Conservation (phyloP, 768 basidiomycete genomes). For the Neoboletus brunneissimus region DNA sequence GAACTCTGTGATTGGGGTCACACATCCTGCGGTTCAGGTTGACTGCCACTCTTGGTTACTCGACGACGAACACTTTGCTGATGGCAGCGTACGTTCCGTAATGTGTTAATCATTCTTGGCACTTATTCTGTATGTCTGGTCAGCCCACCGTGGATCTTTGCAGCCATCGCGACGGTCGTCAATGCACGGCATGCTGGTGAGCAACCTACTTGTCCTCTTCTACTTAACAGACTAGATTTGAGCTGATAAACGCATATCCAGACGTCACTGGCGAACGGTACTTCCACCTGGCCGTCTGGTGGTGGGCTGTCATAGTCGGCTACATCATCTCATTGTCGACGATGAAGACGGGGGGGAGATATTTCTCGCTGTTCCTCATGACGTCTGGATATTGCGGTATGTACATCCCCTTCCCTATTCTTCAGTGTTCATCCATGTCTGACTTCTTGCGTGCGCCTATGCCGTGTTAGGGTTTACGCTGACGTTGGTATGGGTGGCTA, state of each 20-base stretch:
- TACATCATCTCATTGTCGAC: constrained; percentile 61
- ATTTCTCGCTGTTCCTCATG: constrained; percentile 65
- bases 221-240: neutral
- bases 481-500: constrained; percentile 61
- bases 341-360: constrained; percentile 49
- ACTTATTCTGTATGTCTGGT: neutral
- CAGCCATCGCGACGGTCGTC: constrained; percentile 47
- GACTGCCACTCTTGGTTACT: constrained; percentile 59
- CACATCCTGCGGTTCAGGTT: constrained; percentile 34
- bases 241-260: constrained; percentile 9
- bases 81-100: constrained; percentile 50
- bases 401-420: neutral
- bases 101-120: neutral
- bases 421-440: neutral
- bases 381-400: constrained; percentile 49
- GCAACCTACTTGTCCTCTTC: neutral
- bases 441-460: neutral
- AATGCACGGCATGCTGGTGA: constrained; percentile 56
- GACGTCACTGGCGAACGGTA: constrained; percentile 63
- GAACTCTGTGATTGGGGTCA: neutral
- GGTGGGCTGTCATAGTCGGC: constrained; percentile 61
- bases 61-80: constrained; percentile 55
- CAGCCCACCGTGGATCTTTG: constrained; percentile 62
- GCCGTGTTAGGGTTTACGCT: constrained; percentile 36
- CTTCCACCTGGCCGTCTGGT: constrained; percentile 55